A percentile compares a stretch with the other conserved stretches of the same genome.
phyloP scores from a whole-genome alignment of 805 yeast genomes.

The Saitoella complicata region DNA sequence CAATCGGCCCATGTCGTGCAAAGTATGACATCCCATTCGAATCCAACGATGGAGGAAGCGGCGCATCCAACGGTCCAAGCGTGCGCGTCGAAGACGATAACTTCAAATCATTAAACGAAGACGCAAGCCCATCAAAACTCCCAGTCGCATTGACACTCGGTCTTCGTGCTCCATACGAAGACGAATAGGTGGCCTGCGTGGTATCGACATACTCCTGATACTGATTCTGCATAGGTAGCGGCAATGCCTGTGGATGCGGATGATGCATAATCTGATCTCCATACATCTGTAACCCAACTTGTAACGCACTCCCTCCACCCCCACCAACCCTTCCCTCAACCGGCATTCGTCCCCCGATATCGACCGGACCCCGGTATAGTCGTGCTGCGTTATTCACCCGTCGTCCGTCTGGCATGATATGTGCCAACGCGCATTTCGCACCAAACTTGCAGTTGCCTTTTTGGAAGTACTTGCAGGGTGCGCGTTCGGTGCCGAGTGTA shows the following conservation, averaged over 20 bases:
- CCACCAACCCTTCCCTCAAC: too few relatives aligned
- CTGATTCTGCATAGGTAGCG: too few relatives aligned
- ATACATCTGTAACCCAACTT: too few relatives aligned
- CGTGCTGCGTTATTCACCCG: constrained; percentile 35
- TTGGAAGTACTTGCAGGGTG: constrained; percentile 82
- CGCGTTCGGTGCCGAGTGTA: constrained; percentile 27
- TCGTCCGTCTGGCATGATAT: constrained; percentile 77
- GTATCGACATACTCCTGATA: too few relatives aligned
- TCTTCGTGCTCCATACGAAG: too few relatives aligned
- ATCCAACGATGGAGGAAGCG: constrained; percentile 13
- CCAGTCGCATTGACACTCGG: too few relatives aligned
- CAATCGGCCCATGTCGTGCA: constrained; percentile 14
- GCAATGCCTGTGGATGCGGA: too few relatives aligned
- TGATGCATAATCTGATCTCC: too few relatives aligned
- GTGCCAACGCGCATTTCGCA: constrained; percentile 83
- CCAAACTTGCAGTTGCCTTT: constrained; percentile 97
- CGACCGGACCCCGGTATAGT: not conserved
- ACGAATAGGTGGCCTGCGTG: too few relatives aligned
- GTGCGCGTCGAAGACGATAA: constrained; percentile 9
- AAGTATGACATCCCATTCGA: constrained; percentile 10
- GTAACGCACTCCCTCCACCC: too few relatives aligned
- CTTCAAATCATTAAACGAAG: not conserved
- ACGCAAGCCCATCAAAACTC: too few relatives aligned
- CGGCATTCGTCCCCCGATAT: not conserved
- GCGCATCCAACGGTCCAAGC: constrained; percentile 11